Percentiles rank a stretch among this genome's conserved stretches.
phyloP scores from a whole-genome alignment of 2,329 filamentous ascomycete genomes.

The Calonectria multiphialidica region DNA sequence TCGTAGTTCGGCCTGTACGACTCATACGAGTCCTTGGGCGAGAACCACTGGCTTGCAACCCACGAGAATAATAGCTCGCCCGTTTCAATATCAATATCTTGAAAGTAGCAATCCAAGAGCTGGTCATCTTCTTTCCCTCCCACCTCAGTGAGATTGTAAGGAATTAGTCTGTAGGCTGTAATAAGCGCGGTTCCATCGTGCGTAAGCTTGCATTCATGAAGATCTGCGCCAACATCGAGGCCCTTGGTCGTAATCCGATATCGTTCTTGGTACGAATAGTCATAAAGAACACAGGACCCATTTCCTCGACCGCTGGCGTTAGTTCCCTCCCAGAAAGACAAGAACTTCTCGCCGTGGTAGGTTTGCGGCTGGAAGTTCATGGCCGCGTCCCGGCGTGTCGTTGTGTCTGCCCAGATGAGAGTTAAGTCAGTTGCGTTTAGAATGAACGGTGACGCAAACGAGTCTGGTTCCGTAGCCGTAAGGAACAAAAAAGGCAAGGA shows the following conservation, averaged over 20 bases:
- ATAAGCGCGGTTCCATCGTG: constrained; percentile 14
- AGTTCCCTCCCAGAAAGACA: constrained; percentile 9
- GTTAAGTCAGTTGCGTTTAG: constrained; percentile 17
- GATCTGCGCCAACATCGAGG: constrained; percentile 12
- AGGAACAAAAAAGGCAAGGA: constrained; percentile 15
- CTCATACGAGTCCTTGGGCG: constrained; percentile 7
- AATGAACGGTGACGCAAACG: constrained; percentile 11
- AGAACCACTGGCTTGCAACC: constrained; percentile 17
- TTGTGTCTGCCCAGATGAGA: constrained; percentile 12
- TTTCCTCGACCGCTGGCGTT: constrained; percentile 12
- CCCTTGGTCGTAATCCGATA: constrained; percentile 3
- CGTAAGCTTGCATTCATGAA: constrained; percentile 23
- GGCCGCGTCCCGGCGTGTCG: neutral
- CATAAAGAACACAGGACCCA: constrained; percentile 17
- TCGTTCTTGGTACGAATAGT: constrained; percentile 13
- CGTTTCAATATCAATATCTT: constrained; percentile 20
- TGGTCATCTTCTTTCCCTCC: neutral
- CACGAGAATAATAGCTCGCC: constrained; percentile 18
- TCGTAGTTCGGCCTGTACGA: constrained; percentile 8
- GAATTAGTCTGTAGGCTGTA: constrained; percentile 12
- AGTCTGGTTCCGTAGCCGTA: constrained; percentile 8
- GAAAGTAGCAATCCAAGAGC: constrained; percentile 14
- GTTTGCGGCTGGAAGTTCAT: constrained; percentile 22
- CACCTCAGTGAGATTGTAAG: neutral
- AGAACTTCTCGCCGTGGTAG: neutral